Percentiles rank a stretch among this genome's conserved stretches.
These are phyloP conservation scores for Lactarius evosmus DNA, from an alignment of 768 basidiomycete genomes.

Conservation along the genomic window DNA sequence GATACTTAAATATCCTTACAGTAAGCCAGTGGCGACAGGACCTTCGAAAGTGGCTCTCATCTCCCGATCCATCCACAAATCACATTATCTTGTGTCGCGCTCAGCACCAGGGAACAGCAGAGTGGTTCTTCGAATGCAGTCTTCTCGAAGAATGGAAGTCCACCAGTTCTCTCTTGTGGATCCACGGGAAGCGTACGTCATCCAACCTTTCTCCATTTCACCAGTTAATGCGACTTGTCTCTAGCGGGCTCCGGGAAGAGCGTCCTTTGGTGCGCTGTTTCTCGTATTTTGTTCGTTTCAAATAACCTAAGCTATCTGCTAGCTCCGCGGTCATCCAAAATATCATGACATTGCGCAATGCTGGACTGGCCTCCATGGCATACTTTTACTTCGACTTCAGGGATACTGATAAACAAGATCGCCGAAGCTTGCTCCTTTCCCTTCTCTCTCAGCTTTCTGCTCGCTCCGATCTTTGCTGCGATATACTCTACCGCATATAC, in stretches of 20 bases:
- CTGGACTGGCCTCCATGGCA: neutral
- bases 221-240: neutral
- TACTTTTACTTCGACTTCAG: neutral
- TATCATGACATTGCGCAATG: neutral
- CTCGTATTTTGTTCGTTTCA: neutral
- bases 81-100: neutral
- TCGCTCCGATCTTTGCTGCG: neutral
- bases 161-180: neutral
- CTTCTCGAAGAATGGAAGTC: neutral
- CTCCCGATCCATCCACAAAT: neutral
- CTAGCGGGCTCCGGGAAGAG: neutral
- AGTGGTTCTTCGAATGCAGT: neutral
- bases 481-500: neutral
- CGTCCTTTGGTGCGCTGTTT: neutral
- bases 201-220: neutral
- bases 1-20: neutral
- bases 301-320: neutral
- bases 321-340: neutral
- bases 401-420: neutral
- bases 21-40: neutral
- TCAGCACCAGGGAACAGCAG: neutral
- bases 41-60: neutral
- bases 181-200: neutral
- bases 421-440: neutral
- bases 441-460: neutral